phyloP scores from a whole-genome alignment of 2,329 filamentous ascomycete species.

The Cordyceps farinosa region DNA sequence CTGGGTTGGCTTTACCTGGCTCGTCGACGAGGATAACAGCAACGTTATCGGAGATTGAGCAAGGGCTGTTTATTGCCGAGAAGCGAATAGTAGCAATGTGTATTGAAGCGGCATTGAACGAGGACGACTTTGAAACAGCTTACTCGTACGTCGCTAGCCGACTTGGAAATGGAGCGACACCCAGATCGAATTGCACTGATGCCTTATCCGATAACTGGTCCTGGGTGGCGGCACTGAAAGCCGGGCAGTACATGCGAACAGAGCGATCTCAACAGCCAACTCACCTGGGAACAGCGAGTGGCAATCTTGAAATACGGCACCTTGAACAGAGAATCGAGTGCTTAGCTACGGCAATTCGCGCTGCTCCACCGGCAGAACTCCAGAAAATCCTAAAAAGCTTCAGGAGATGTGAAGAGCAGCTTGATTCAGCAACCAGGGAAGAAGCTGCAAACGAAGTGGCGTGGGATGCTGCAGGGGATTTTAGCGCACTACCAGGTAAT shows the following conservation, averaged over 20 bases:
- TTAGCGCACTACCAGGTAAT: constrained; percentile 53
- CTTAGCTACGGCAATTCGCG: constrained; percentile 68
- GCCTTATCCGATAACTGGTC: constrained; percentile 67
- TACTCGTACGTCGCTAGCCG: constrained; percentile 79
- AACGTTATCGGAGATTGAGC: constrained; percentile 2
- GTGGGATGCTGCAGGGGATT: constrained; percentile 65
- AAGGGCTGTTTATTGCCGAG: constrained; percentile 45
- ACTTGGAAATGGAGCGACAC: constrained; percentile 38
- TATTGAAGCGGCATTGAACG: constrained; percentile 69
- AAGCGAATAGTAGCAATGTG: constrained; percentile 75
- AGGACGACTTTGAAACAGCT: constrained; percentile 81
- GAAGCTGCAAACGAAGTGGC: constrained; percentile 67
- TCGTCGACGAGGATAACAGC: not conserved
- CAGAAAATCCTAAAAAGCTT: constrained; percentile 74
- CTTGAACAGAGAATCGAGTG: constrained; percentile 80
- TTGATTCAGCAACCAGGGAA: constrained; percentile 61
- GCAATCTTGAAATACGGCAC: constrained; percentile 62
- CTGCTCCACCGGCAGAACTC: constrained; percentile 66
- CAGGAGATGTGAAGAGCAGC: constrained; percentile 73
- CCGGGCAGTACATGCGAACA: constrained; percentile 68
- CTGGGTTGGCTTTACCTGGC: constrained; percentile 41
- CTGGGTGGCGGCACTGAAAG: constrained; percentile 74
- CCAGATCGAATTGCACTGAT: constrained; percentile 39
- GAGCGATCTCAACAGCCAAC: constrained; percentile 52
- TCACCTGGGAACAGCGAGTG: constrained; percentile 57